Percentiles rank a stretch among this genome's conserved stretches.
Evolutionary conservation across 1,139 yeast genomes (phyloP).

Genomic region (Hyphopichia khmerensis): DNA sequence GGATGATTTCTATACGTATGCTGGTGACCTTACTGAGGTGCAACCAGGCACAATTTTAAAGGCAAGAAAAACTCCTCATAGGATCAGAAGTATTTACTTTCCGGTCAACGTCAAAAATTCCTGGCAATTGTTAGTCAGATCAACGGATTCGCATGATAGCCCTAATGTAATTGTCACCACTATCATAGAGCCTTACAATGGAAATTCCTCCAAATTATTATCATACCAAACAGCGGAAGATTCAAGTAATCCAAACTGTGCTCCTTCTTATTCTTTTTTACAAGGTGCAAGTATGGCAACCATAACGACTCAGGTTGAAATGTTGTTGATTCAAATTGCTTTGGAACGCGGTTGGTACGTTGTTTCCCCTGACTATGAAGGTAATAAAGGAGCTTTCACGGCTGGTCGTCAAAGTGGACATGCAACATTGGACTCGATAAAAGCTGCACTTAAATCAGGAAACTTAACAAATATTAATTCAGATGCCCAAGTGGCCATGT

Average conservation of each 20-base stretch:
- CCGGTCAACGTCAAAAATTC: slow-evolving; percentile 6
- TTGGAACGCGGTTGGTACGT: slow-evolving; percentile 20
- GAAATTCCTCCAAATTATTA: slow-evolving; percentile 16
- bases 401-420: slow-evolving; percentile 20
- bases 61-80: slow-evolving; percentile 20
- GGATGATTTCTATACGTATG: slow-evolving; percentile 23
- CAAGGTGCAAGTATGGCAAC: slow-evolving; percentile 12
- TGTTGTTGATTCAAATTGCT: slow-evolving; percentile 10
- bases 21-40: slow-evolving; percentile 18
- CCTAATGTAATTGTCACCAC: slow-evolving; percentile 20
- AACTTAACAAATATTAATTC: slow-evolving; percentile 15
- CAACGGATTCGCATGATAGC: slow-evolving; percentile 11
- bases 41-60: slow-evolving; percentile 21
- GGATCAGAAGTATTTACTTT: slow-evolving; percentile 13
- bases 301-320: slow-evolving; percentile 12
- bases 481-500: slow-evolving; percentile 15
- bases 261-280: slow-evolving; percentile 18
- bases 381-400: slow-evolving; percentile 16
- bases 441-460: slow-evolving; percentile 14
- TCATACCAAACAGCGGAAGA: slow-evolving; percentile 21
- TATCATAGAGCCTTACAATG: slow-evolving; percentile 16
- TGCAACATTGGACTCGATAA: slow-evolving; percentile 17
- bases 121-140: slow-evolving; percentile 8
- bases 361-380: slow-evolving; percentile 21
- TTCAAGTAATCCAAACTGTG: slow-evolving; percentile 16